Conservation (phyloP, 2,329 filamentous ascomycete species). For the Arthrocladium fulminans region DNA sequence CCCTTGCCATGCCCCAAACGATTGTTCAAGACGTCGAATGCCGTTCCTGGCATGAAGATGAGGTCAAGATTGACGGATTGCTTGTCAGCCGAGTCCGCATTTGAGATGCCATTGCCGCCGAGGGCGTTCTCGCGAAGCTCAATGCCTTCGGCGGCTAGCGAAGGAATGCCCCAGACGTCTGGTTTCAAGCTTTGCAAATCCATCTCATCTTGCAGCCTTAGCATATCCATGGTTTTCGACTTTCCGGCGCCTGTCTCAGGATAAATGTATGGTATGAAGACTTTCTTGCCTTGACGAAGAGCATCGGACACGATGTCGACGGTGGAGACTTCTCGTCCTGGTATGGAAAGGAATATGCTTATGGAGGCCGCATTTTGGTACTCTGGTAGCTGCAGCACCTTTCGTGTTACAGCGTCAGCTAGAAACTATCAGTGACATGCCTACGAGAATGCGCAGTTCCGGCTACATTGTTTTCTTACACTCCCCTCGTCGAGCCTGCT, state of each 20-base stretch:
- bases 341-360: slow-evolving; percentile 91
- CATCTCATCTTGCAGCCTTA: slow-evolving; percentile 60
- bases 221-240: slow-evolving; percentile 86
- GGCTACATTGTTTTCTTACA: slow-evolving; percentile 22
- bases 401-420: slow-evolving; percentile 59
- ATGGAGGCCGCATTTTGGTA: slow-evolving; percentile 68
- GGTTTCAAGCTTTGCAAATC: slow-evolving; percentile 70
- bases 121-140: slow-evolving; percentile 62
- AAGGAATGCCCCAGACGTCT: slow-evolving; percentile 95
- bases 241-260: slow-evolving; percentile 35
- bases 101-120: slow-evolving; percentile 39
- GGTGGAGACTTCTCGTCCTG: slow-evolving; percentile 75
- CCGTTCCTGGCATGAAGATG: slow-evolving; percentile 85
- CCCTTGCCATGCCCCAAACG: slow-evolving; percentile 90
- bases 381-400: slow-evolving; percentile 58
- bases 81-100: slow-evolving; percentile 17
- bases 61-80: slow-evolving; percentile 57
- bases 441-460: not conserved
- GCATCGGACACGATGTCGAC: slow-evolving; percentile 73
- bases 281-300: slow-evolving; percentile 64
- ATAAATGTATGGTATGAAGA: slow-evolving; percentile 88
- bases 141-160: slow-evolving; percentile 59
- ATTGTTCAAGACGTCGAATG: slow-evolving; percentile 68
- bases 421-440: slow-evolving; percentile 22
- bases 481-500: slow-evolving; percentile 14